These are phyloP conservation scores for Porphyra umbilicalis DNA, from an alignment of 31 red algal species.

Conservation along the genomic window DNA sequence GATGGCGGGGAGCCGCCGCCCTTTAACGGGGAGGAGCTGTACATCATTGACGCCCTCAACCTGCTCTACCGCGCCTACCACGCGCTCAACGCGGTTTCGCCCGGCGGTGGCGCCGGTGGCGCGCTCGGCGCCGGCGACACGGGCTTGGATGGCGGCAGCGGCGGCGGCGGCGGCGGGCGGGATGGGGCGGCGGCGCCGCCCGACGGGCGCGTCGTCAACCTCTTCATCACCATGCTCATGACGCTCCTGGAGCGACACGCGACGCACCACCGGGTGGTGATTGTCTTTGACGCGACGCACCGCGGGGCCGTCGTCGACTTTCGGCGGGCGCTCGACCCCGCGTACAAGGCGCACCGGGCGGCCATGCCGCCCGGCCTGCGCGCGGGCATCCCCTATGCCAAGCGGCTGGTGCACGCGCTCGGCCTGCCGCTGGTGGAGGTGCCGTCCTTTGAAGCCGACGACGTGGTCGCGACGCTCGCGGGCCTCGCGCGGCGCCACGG, in stretches of 20 bases:
- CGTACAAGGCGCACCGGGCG: conserved; percentile 54
- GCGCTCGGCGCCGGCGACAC: no score
- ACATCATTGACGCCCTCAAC: conserved; percentile 45
- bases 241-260: conserved; percentile 20
- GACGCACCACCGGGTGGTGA: conserved; percentile 6
- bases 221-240: conserved; percentile 28
- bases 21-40: background rate
- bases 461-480: conserved; percentile 44
- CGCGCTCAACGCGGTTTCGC: conserved; percentile 19
- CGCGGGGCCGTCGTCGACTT: conserved; percentile 14
- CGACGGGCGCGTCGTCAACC: conserved; percentile 16
- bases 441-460: conserved; percentile 60
- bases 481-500: conserved; percentile 3
- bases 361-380: conserved; percentile 25
- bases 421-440: conserved; percentile 33
- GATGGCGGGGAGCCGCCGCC: background rate
- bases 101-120: conserved; percentile 10
- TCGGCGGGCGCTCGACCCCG: conserved; percentile 24
- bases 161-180: background rate
- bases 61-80: conserved; percentile 44
- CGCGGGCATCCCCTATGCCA: conserved; percentile 30
- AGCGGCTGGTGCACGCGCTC: conserved; percentile 18
- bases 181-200: background rate
- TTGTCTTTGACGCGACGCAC: conserved; percentile 39
- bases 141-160: no score